Evolutionary conservation across 306 rosid species (phyloP), one percentile per base, ranked within the genome.

Genomic region (Trifolium dubium): DNA sequence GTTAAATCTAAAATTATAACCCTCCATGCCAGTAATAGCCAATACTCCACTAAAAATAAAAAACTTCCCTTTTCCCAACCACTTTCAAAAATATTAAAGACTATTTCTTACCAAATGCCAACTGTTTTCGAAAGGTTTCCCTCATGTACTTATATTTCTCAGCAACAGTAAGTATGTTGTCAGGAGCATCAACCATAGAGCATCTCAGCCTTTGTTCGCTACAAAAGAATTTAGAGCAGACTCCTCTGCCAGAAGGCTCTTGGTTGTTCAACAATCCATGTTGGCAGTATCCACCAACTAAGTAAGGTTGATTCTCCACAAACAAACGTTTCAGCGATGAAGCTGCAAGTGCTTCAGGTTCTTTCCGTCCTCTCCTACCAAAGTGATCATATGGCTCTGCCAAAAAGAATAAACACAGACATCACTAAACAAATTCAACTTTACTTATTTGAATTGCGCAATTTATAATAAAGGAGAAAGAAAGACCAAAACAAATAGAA

Each of bases 281-380:
- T 34, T 90, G 97, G 83, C 92, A 86, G 78, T 89, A 88, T 79
- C 97, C 98, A 77, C 96, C 86, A 8, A 90, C 92, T 67, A 92
- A 77, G 79, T 88, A 88, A 80, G 99, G 89, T 74, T 92, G 96
- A 73, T 94, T 94, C 81, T 94, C 95, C 32, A 94, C 97, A 86
- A 92, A 94, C 80, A 88, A 85, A 23, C 99, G 97, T 83, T 94
- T 94, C 62, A 79, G 78, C 32, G 99, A 89, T 60, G 99, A 96
- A 73, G 99, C 99, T 70, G 99, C 93, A 76, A 94, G 89, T 54
- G 90, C 99, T 83, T 94, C 97, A 58, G 99, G 99, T 81, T 89
- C 99, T 78, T 94, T 94, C 41, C 97, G 85, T 41, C 99, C 99
- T 77, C 99, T 87, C 89, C 99, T 73, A 76, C 97, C 93, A 72